Evolutionary conservation across 192 early-diverging fungal genomes (phyloP).

Genomic region (Fimicolochytrium jonesii): DNA sequence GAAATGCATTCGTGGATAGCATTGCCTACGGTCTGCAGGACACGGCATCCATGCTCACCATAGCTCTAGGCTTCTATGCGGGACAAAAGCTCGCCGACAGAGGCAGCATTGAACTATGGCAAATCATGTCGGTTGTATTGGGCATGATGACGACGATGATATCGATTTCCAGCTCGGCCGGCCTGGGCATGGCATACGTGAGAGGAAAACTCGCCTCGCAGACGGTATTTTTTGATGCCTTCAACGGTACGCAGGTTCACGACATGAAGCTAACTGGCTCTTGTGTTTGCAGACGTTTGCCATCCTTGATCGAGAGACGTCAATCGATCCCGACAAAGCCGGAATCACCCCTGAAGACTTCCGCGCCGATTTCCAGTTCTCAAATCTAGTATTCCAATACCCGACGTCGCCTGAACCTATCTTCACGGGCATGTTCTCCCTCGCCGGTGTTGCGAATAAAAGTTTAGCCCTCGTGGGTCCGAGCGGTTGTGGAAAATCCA

Average conservation of each 20-base stretch:
- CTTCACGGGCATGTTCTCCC: constrained; percentile 39
- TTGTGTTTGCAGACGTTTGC: background rate
- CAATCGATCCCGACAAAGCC: constrained; percentile 11
- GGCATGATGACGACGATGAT: constrained; percentile 26
- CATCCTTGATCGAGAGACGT: constrained; percentile 4
- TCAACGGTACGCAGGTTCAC: background rate
- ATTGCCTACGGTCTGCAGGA: constrained; percentile 6
- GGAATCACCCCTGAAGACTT: background rate
- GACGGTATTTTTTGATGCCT: background rate
- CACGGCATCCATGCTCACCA: constrained; percentile 17
- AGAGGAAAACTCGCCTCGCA: background rate
- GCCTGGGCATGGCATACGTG: background rate
- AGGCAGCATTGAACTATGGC: constrained; percentile 9
- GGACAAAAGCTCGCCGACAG: constrained; percentile 1
- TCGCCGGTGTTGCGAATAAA: constrained; percentile 6
- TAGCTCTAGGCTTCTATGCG: constrained; percentile 7
- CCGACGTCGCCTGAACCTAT: constrained; percentile 45
- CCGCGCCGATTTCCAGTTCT: background rate
- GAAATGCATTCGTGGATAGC: constrained; percentile 13
- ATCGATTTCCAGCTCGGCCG: constrained; percentile 12
- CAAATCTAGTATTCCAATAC: constrained; percentile 17
- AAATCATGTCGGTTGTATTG: background rate
- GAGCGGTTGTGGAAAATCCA: constrained; percentile 69
- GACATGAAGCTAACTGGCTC: background rate
- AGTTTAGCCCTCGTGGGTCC: constrained; percentile 55